These are phyloP conservation scores for Xanthoparmelia taractica DNA, from an alignment of 495 filamentous ascomycete species.

Conservation along the genomic window DNA sequence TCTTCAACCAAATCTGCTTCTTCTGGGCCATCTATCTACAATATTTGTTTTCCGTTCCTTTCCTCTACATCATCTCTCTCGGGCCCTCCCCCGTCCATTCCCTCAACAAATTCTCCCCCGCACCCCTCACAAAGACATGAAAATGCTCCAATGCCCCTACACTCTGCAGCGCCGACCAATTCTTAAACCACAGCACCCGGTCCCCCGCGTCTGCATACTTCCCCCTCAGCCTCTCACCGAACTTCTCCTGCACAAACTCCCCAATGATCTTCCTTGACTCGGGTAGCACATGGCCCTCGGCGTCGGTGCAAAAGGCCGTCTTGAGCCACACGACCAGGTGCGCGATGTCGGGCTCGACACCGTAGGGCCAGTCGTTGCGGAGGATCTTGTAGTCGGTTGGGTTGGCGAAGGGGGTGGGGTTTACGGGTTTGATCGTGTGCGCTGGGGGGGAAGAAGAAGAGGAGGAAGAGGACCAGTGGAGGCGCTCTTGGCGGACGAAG, in stretches of 20 bases:
- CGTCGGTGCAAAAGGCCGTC: slow-evolving; percentile 41
- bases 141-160: slow-evolving; percentile 75
- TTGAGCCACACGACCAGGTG: slow-evolving; percentile 56
- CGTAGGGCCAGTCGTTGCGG: slow-evolving; percentile 91
- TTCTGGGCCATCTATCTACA: too few species aligned
- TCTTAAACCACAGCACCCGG: slow-evolving; percentile 86
- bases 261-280: slow-evolving; percentile 50
- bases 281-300: slow-evolving; percentile 54
- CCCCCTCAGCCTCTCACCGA: slow-evolving; percentile 50
- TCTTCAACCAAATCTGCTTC: too few species aligned
- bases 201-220: slow-evolving; percentile 38
- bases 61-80: neutral
- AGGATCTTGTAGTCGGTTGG: slow-evolving; percentile 67
- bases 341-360: slow-evolving; percentile 56
- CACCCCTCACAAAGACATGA: slow-evolving; percentile 59
- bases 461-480: slow-evolving; percentile 61
- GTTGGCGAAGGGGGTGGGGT: slow-evolving; percentile 58
- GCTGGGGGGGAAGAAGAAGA: too few species aligned
- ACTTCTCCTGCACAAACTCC: slow-evolving; percentile 58
- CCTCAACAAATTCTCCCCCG: slow-evolving; percentile 48
- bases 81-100: slow-evolving; percentile 48
- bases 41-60: too few species aligned
- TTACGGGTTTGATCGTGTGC: too few species aligned
- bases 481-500: slow-evolving; percentile 63
- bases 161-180: slow-evolving; percentile 83